phyloP scores from a whole-genome alignment of 2,329 filamentous ascomycete genomes.

The Talaromyces amestolkiae region DNA sequence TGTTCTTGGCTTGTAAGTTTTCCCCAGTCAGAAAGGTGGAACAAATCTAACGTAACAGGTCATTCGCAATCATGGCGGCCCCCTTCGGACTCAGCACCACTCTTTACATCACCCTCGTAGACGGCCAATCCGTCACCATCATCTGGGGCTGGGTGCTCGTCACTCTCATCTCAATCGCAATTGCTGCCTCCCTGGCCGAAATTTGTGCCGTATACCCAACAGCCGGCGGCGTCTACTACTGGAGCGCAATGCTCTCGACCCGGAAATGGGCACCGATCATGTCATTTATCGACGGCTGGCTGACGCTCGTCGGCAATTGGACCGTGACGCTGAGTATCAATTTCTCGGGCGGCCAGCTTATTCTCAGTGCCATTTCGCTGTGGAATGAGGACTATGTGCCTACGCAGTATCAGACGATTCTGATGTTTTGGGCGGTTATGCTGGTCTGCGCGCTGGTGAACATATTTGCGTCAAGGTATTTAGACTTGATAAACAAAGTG shows the following conservation, averaged over 20 bases:
- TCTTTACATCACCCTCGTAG: constrained; percentile 64
- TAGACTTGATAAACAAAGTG: constrained; percentile 69
- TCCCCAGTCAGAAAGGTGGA: background rate
- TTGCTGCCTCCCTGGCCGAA: constrained; percentile 66
- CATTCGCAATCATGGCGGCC: constrained; percentile 73
- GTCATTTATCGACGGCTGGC: constrained; percentile 68
- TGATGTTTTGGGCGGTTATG: constrained; percentile 72
- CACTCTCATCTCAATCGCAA: constrained; percentile 60
- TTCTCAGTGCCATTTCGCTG: constrained; percentile 65
- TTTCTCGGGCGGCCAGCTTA: constrained; percentile 69
- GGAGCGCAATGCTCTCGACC: constrained; percentile 66
- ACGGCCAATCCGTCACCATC: constrained; percentile 67
- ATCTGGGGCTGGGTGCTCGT: constrained; percentile 69
- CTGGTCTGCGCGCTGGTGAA: constrained; percentile 63
- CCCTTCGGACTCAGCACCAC: constrained; percentile 68
- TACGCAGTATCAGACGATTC: constrained; percentile 66
- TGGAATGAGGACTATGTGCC: constrained; percentile 68
- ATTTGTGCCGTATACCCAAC: constrained; percentile 69
- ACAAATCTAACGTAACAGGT: constrained; percentile 35
- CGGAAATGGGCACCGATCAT: constrained; percentile 65
- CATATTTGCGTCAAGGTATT: constrained; percentile 59
- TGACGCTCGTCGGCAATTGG: constrained; percentile 72
- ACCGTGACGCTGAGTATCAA: constrained; percentile 66
- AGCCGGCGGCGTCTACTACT: constrained; percentile 69
- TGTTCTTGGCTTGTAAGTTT: constrained; percentile 59